Evolutionary conservation across 2,329 filamentous ascomycete genomes (phyloP).

Genomic region (Penicillium sp.): DNA sequence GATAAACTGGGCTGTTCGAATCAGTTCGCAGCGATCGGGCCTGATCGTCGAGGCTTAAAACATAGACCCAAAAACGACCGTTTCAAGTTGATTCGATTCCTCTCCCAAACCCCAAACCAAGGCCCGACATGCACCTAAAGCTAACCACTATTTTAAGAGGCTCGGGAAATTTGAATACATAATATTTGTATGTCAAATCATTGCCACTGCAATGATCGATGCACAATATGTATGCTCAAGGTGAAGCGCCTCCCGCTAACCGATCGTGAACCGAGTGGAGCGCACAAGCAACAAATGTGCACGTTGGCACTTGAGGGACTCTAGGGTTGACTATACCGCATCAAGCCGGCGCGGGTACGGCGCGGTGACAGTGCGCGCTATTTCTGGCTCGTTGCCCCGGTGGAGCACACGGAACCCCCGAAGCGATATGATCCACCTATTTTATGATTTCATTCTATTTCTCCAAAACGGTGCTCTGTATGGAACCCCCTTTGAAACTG

Average conservation of each 20-base stretch:
- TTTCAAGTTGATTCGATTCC: slow-evolving; percentile 15
- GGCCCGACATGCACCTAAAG: slow-evolving; percentile 1
- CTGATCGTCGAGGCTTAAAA: slow-evolving; percentile 17
- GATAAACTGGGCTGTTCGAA: background rate
- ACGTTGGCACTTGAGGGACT: slow-evolving; percentile 1
- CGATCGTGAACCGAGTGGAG: background rate
- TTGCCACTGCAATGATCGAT: background rate
- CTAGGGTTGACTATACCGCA: slow-evolving; percentile 9
- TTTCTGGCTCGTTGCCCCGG: background rate
- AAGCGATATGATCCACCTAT: slow-evolving; percentile 1
- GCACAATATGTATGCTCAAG: background rate
- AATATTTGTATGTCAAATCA: background rate
- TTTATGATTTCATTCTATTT: background rate
- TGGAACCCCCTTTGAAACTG: slow-evolving; percentile 1
- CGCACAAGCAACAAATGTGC: slow-evolving; percentile 4
- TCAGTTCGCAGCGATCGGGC: slow-evolving; percentile 6
- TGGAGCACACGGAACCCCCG: background rate
- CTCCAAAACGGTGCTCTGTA: background rate
- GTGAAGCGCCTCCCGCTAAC: slow-evolving; percentile 8
- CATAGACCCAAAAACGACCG: slow-evolving; percentile 15
- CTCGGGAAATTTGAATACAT: too few relatives aligned
- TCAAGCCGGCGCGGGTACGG: background rate
- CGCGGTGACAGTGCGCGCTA: slow-evolving; percentile 1
- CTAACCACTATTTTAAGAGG: slow-evolving; percentile 1
- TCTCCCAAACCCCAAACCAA: background rate